A percentile compares a stretch with the other conserved stretches of the same genome.
Evolutionary conservation across 805 yeast genomes (phyloP).

Genomic region (Kodamaea nitidulidarum): DNA sequence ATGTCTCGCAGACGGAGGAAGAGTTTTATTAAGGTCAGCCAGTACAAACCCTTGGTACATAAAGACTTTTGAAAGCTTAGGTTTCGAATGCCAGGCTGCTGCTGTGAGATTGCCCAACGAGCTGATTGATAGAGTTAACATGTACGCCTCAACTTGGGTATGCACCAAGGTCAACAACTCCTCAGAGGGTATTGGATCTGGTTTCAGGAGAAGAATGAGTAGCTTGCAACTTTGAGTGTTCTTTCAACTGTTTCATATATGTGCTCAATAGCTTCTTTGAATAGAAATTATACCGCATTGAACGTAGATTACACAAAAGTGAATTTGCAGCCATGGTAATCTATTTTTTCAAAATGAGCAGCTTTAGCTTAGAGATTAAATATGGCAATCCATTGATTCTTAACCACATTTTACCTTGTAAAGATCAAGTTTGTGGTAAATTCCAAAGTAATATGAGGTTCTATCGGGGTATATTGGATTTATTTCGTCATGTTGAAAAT

Average conservation of each 20-base stretch:
- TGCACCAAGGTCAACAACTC: slow-evolving; percentile 47
- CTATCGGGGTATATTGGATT: too few relatives aligned
- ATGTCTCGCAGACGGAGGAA: slow-evolving; percentile 63
- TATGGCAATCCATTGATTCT: too few relatives aligned
- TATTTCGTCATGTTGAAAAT: too few relatives aligned
- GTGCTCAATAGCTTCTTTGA: too few relatives aligned
- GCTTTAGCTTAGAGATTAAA: too few relatives aligned
- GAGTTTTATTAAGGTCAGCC: slow-evolving; percentile 75
- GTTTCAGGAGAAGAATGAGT: slow-evolving; percentile 45
- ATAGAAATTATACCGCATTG: background rate
- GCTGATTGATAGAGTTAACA: slow-evolving; percentile 74
- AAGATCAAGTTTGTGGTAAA: too few relatives aligned
- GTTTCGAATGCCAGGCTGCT: slow-evolving; percentile 66
- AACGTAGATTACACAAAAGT: background rate
- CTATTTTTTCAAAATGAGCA: too few relatives aligned
- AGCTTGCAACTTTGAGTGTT: slow-evolving; percentile 31
- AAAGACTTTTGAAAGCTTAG: slow-evolving; percentile 58
- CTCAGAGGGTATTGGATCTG: slow-evolving; percentile 6
- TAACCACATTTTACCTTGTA: too few relatives aligned
- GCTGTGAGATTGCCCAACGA: slow-evolving; percentile 61
- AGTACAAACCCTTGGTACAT: slow-evolving; percentile 77
- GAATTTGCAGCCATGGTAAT: background rate
- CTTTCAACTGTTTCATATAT: too few relatives aligned
- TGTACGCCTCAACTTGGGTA: slow-evolving; percentile 89
- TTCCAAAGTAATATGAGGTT: too few relatives aligned